Evolutionary conservation across 148 eudicot species (phyloP).

Genomic region (Mesembryanthemum crystallinum): DNA sequence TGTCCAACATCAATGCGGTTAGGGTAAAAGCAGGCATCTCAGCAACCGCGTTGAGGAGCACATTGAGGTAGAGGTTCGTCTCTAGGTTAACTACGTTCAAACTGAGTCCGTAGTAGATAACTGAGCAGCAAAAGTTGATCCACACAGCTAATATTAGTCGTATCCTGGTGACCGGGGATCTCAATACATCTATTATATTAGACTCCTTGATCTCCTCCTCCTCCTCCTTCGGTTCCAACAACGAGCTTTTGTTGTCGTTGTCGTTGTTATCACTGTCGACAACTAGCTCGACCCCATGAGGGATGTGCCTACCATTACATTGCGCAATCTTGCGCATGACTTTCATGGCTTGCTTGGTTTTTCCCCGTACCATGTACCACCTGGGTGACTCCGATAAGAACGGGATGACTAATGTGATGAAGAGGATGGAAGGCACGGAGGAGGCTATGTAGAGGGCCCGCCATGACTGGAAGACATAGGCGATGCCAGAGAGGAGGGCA

Average conservation of each 20-base stretch:
- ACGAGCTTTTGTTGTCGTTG: not conserved
- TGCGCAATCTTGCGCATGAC: slow-evolving; percentile 58
- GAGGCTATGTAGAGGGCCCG: slow-evolving; percentile 62
- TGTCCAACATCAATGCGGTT: slow-evolving; percentile 61
- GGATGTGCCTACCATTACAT: slow-evolving; percentile 44
- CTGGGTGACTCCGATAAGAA: slow-evolving; percentile 85
- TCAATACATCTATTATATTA: slow-evolving; percentile 51
- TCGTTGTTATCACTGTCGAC: slow-evolving; percentile 51
- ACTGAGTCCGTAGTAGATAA: slow-evolving; percentile 84
- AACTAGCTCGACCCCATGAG: slow-evolving; percentile 39
- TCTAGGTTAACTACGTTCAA: slow-evolving; percentile 79
- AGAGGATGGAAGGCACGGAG: slow-evolving; percentile 69
- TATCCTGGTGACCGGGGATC: slow-evolving; percentile 47
- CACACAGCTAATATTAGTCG: slow-evolving; percentile 57
- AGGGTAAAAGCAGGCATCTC: slow-evolving; percentile 80
- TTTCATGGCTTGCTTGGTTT: slow-evolving; percentile 59
- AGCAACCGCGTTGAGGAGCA: slow-evolving; percentile 61
- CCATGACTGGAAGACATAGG: slow-evolving; percentile 66
- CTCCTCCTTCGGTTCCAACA: too few species aligned
- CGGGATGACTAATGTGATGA: slow-evolving; percentile 49
- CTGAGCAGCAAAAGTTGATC: slow-evolving; percentile 62
- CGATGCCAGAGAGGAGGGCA: slow-evolving; percentile 60
- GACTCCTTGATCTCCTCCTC: too few species aligned
- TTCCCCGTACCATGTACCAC: slow-evolving; percentile 76
- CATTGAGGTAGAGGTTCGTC: slow-evolving; percentile 71